These are phyloP conservation scores for Shiraia bambusicola DNA, from an alignment of 2,329 filamentous ascomycete species.

Conservation along the genomic window DNA sequence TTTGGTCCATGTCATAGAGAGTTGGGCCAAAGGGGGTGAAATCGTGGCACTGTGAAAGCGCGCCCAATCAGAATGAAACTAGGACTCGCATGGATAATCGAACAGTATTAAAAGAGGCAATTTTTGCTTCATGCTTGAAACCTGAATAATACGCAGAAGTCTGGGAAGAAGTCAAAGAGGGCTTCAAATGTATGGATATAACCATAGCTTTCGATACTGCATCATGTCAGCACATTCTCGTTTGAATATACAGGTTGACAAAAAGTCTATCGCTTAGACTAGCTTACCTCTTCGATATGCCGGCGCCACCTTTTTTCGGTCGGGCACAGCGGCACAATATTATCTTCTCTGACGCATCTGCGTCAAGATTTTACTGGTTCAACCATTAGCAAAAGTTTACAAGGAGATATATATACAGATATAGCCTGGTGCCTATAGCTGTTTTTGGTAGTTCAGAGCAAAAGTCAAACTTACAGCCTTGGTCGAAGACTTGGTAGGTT, in stretches of 20 bases:
- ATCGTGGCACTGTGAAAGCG: constrained; percentile 52
- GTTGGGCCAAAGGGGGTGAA: constrained; percentile 47
- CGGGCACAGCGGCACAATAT: constrained; percentile 45
- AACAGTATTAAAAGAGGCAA: constrained; percentile 47
- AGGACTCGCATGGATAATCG: constrained; percentile 52
- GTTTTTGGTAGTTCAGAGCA: too few relatives aligned
- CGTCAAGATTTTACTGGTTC: constrained; percentile 55
- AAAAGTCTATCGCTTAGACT: not conserved
- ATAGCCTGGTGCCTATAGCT: too few relatives aligned
- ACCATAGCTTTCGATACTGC: constrained; percentile 25
- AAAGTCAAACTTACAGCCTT: constrained; percentile 45
- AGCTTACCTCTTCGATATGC: constrained; percentile 34
- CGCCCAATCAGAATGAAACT: constrained; percentile 51
- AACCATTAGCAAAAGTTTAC: constrained; percentile 61
- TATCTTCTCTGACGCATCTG: constrained; percentile 50
- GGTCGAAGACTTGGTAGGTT: constrained; percentile 29
- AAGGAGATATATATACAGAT: too few relatives aligned
- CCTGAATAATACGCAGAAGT: constrained; percentile 47
- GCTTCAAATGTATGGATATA: constrained; percentile 19
- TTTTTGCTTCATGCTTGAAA: constrained; percentile 52
- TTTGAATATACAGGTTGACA: not conserved
- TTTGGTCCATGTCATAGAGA: constrained; percentile 62
- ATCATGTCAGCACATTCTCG: constrained; percentile 1
- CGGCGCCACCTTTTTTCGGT: constrained; percentile 40
- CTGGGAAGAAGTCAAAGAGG: constrained; percentile 19